Base-by-base conservation (phyloP, 306 rosid species). In the Mimosa pudica region DNA sequence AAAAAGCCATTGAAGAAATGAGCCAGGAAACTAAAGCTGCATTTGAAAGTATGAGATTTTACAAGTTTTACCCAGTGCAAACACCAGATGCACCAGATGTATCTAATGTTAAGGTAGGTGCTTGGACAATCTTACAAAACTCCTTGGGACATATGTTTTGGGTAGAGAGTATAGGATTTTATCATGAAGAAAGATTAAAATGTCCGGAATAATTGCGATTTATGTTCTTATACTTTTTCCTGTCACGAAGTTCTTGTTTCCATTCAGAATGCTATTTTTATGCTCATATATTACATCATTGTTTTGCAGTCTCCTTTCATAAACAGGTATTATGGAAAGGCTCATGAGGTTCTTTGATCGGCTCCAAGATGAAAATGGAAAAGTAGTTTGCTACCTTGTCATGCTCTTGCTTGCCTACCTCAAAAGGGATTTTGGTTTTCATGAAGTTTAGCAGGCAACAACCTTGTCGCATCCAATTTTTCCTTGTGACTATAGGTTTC, bases 251-350 rank as follows among this genome's bases (percentile, higher is more conserved):
- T 36, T 24, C n/a, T 41, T 51, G 75, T 52, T 62, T 38, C 14
- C 45, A 5, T 63, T 41, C 70, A 41, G 2, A 54, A 47, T 67
- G 48, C 58, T 13, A 32, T 82, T 68, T n/a, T 35, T 17, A 60
- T 78, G 58, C 44, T 36, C 35, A 24, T 70, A 8, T 70, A n/a
- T 62, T 71, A 20, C 51, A 38, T 46, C n/a, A 18, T 69, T 41
- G 12, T 60, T 20, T 73, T 80, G 87, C 87, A 92, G 94, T 89
- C 92, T 62, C 85, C 86, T 55, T 92, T 92, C 80, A 92, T 92
- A 52, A 92, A 92, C 84, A 84, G 97, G 88, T 92, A 89, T 77
- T 88, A 88, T 0, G 97, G 94, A 58, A 92, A 86, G 83, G 97
- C 94, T 85, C 91, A 92, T 10, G 89, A 85, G 80, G 76, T 92